Base-by-base conservation (phyloP, 2,329 filamentous ascomycete species). In the Aspergillus carbonarius region DNA sequence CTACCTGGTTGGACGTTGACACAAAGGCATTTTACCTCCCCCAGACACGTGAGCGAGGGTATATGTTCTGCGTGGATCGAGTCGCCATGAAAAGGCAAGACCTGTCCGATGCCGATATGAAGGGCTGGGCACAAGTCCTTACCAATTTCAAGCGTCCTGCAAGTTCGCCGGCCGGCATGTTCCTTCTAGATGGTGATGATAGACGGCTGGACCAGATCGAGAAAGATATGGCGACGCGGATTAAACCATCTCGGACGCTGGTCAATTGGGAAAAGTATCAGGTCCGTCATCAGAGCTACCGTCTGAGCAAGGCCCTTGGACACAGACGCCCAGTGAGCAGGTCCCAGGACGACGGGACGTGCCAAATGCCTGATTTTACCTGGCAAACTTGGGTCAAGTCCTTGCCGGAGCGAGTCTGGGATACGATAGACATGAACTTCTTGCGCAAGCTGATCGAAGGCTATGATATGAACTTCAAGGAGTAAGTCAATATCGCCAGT, bases 21-120 rank as follows among this genome's bases (percentile, higher is more conserved):
- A 88, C 86, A 0, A 92, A 92, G 68, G 74, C 88, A 3, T 92
- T 82, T 65, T 90, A 91, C 59, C 74, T 93, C 0, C 91, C 91
- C 0, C 90, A 93, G 55, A 91, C 88, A 0, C 79, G 87, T 1
- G 73, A 77, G 40, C 79, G 87, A 34, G 83, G 81, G 1, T 89
- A 89, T 66, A 77, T 88, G 62, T 67, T 88, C 30, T 84, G 82
- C 13, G 68, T 88, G n/a, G 77, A 84, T 57, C 73, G 63, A 35
- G 37, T 58, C 5, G 66, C 63, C 12, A 64, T 70, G 53, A 35
- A 66, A 8, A 55, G 60, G 13, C 60, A 66, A 5, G 63, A 62
- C 2, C 50, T 69, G 23, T 44, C 64, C 32, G 58, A 56, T 23
- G 49, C 65, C 34, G 69, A 53, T 37, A 20, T 74, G 77, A 27